Conservation (phyloP, 805 yeast species). For the Yamadazyma tumulicola region DNA sequence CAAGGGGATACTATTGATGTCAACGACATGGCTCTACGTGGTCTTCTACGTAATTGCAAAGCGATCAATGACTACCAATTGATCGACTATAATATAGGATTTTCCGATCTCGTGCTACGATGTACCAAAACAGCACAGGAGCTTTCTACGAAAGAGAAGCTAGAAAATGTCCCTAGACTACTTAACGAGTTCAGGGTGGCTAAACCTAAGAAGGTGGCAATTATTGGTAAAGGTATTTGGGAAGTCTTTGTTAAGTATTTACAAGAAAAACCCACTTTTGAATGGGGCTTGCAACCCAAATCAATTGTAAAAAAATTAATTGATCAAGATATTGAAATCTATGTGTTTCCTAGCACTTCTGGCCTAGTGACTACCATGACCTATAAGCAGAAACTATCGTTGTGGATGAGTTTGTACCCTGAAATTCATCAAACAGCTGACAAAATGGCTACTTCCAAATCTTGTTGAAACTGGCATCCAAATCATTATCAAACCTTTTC, state of each 20-base stretch:
- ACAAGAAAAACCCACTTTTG: conserved; percentile 29
- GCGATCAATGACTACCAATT: conserved; percentile 42
- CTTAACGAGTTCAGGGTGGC: conserved; percentile 38
- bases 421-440: too few species aligned
- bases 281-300: conserved; percentile 48
- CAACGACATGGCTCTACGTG: conserved; percentile 11
- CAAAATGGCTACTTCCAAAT: conserved; percentile 29
- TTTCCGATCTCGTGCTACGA: conserved; percentile 66
- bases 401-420: conserved; percentile 46
- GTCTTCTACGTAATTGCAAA: conserved; percentile 15
- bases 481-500: conserved; percentile 24
- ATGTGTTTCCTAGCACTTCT: conserved; percentile 70
- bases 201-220: conserved; percentile 44
- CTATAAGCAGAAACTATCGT: conserved; percentile 38
- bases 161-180: conserved; percentile 50
- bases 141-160: conserved; percentile 49
- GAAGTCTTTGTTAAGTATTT: conserved; percentile 46
- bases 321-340: conserved; percentile 25
- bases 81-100: conserved; percentile 51
- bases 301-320: conserved; percentile 17
- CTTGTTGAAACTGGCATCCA: conserved; percentile 27
- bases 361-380: conserved; percentile 59
- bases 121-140: conserved; percentile 61
- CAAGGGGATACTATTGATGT: conserved; percentile 1
- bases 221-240: conserved; percentile 78